Conservation (phyloP, 352 stramenopile genomes). For the Phytophthora megakarya region DNA sequence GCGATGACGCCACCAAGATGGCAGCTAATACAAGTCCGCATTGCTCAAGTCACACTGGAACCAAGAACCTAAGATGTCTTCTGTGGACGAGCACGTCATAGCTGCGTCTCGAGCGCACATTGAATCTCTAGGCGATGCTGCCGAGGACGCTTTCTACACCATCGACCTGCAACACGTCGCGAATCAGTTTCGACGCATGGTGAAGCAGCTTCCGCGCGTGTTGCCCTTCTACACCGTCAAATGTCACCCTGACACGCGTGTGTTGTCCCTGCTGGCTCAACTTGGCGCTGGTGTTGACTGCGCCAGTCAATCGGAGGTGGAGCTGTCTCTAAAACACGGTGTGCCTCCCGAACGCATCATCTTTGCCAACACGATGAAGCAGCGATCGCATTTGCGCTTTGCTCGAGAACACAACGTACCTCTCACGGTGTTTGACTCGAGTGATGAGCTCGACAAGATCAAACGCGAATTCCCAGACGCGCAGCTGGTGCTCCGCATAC, state of each 20-base stretch:
- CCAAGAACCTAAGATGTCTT: slow-evolving; percentile 1
- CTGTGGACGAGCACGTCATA: slow-evolving; percentile 16
- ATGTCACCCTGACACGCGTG: slow-evolving; percentile 80
- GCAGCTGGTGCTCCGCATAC: slow-evolving; percentile 71
- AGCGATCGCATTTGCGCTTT: slow-evolving; percentile 68
- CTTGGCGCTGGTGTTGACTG: slow-evolving; percentile 85
- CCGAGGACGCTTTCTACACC: slow-evolving; percentile 71
- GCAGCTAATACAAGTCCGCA: background rate
- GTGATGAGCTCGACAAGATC: slow-evolving; percentile 80
- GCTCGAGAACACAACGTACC: slow-evolving; percentile 59
- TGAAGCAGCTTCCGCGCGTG: slow-evolving; percentile 51
- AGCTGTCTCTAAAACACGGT: slow-evolving; percentile 63
- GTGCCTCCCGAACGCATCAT: slow-evolving; percentile 70
- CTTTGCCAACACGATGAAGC: slow-evolving; percentile 92
- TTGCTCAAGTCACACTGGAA: slow-evolving; percentile 10
- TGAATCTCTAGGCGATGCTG: slow-evolving; percentile 20
- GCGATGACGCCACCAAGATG: background rate
- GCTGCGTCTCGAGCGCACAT: slow-evolving; percentile 36
- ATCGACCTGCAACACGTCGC: slow-evolving; percentile 59
- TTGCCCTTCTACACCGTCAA: slow-evolving; percentile 92
- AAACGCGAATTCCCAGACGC: slow-evolving; percentile 46
- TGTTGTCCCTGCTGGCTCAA: slow-evolving; percentile 54
- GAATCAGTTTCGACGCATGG: slow-evolving; percentile 52
- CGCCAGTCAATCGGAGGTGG: slow-evolving; percentile 81
- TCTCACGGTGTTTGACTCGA: slow-evolving; percentile 89